Base-by-base conservation (phyloP, 148 eudicot genomes). In the Bassia scoparia region DNA sequence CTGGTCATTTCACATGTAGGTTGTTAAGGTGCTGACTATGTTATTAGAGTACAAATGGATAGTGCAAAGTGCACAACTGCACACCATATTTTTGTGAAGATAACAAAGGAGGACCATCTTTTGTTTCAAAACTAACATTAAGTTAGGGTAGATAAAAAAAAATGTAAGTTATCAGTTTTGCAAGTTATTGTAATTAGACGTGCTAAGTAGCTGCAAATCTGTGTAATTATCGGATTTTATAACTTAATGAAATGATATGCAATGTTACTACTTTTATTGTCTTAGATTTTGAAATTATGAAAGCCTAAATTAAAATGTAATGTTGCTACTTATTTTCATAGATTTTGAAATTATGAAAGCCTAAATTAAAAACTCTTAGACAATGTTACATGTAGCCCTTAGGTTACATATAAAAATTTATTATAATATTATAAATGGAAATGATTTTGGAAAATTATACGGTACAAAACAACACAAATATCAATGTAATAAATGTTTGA, bases 41-140 rank as follows among this genome's bases (percentile, higher is more conserved):
- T 11, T 41, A 41, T 11, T 41, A 8, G 8, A 41, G 46, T 41
- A 41, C 46, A 8, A 41, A n/a, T n/a, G 46, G 46, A 14, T 41
- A 41, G 46, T 41, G 46, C 46, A 41, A 11, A 29, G 74, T 70
- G 80, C 74, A 71, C 75, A 77, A 69, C 18, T 70, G 80, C 74
- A 71, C 75, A 77, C 74, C 18, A 23, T 26, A 27, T 13, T 58
- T 58, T 58, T 58, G 61, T 58, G 61, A 58, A 58, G 61, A 58
- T 21, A 12, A 16, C 63, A 30, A 1, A 58, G 20, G 62, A 21
- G 1, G 58, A 20, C 15, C 4, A 27, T 14, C 63, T 60, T 60
- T 31, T 29, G 37, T 60, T 14, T 60, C 17, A 30, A 34, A n/a
- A 20, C 63, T 60, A 60, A 60, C 63, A 6, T 60, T 60, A 31